Evolutionary conservation across 2,329 filamentous ascomycete genomes (phyloP), one percentile per base, ranked within the genome.

Genomic region (Colletotrichum endophyticum): DNA sequence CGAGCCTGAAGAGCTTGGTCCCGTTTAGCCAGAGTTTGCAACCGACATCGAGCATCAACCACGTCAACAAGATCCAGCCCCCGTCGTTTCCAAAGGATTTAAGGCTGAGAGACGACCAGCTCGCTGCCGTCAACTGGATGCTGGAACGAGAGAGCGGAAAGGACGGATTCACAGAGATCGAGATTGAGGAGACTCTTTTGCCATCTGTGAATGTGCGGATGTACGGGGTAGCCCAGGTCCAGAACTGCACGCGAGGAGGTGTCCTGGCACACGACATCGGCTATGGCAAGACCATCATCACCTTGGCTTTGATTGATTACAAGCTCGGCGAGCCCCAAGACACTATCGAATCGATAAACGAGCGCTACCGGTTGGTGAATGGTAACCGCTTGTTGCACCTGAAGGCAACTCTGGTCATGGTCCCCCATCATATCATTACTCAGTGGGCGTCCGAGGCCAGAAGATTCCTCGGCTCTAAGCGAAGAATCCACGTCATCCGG

Each of bases 241-340:
- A 77, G 7, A 80, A 82, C 28, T 76, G 70, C 9, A 78, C 80
- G 44, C 80, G 79, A 5, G 86, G 87, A 15, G 87, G 86, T 32
- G 81, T 88, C 11, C 79, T 87, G 8, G 87, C 86, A 2, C 86
- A 88, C 59, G 83, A 87, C 32, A 85, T 88, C 16, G 87, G 87
- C 19, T 88, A 85, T 69, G 87, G 87, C 2, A 88, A 88, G 79
- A 88, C 87, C 0, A 81, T 87, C 6, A 79, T 87, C 30, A 84
- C 80, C 8, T 82, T 88, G 15, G 86, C 83, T 3, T 79, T 87
- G 6, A 81, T 87, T 9, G 82, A 84, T 28, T 75, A 73, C 9
- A 81, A 62, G 8, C 28, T 36, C 19, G 80, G 19, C 82, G 19
- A 22, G 34, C 36, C 30, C 3, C 39, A 22, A 19, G 71, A 84